Conservation (phyloP, 257 asterid species). For the Petunia axillaris region DNA sequence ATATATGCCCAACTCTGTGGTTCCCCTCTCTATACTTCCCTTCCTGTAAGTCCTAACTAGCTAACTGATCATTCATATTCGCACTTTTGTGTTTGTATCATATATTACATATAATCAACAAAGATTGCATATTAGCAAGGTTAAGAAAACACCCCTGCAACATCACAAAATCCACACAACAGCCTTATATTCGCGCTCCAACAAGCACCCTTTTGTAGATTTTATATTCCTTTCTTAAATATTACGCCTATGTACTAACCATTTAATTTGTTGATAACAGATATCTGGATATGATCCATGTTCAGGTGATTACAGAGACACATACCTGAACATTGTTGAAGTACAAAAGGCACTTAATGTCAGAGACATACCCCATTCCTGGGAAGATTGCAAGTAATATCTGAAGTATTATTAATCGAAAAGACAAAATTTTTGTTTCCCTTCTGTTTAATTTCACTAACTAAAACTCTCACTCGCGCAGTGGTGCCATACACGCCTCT, state of each 20-base stretch:
- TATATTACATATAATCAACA: too few species aligned
- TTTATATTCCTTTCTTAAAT: background rate
- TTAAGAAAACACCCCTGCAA: too few species aligned
- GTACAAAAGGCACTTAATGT: slow-evolving; percentile 61
- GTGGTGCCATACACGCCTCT: background rate
- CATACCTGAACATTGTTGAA: slow-evolving; percentile 48
- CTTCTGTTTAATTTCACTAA: background rate
- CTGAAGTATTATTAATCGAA: background rate
- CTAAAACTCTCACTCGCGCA: slow-evolving; percentile 23
- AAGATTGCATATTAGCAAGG: too few species aligned
- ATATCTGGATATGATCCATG: slow-evolving; percentile 61
- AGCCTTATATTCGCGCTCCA: background rate
- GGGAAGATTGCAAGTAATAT: slow-evolving; percentile 60
- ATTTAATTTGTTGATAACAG: slow-evolving; percentile 27
- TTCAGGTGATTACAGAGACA: slow-evolving; percentile 34
- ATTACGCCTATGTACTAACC: background rate
- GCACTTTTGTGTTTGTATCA: too few species aligned
- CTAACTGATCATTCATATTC: background rate
- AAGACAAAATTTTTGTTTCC: background rate
- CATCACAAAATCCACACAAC: background rate
- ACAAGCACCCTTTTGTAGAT: background rate
- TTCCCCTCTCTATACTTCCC: slow-evolving; percentile 17
- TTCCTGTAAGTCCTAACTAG: slow-evolving; percentile 26
- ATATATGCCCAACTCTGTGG: slow-evolving; percentile 61
- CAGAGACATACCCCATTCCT: slow-evolving; percentile 44